These are phyloP conservation scores for Coleophoma cylindrospora DNA, from an alignment of 2,329 filamentous ascomycete genomes.

Conservation along the genomic window DNA sequence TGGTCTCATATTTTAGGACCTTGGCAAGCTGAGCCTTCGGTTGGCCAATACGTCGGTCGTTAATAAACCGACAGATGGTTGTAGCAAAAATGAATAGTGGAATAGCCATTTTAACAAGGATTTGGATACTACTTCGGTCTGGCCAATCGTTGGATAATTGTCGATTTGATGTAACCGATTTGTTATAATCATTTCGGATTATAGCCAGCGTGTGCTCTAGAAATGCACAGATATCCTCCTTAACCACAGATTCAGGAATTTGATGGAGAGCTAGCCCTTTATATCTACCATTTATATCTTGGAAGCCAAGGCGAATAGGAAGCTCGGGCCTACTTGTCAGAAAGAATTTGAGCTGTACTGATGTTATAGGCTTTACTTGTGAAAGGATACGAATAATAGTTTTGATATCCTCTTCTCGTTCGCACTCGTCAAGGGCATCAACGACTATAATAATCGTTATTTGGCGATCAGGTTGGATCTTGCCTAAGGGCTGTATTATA, in stretches of 20 bases:
- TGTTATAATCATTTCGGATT: neutral
- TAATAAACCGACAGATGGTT: neutral
- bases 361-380: slow-evolving; percentile 1
- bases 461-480: too few species aligned
- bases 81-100: neutral
- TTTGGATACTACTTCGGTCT: neutral
- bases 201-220: slow-evolving; percentile 8
- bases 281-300: neutral
- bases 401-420: slow-evolving; percentile 5
- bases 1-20: neutral
- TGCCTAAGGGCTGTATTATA: too few species aligned
- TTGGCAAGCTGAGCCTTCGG: neutral
- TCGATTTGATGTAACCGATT: too few species aligned
- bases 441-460: slow-evolving; percentile 13
- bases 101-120: neutral
- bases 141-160: neutral
- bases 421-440: slow-evolving; percentile 24
- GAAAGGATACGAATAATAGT: slow-evolving; percentile 14
- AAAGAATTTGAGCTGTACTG: slow-evolving; percentile 13
- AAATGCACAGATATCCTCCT: slow-evolving; percentile 18
- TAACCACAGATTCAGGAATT: slow-evolving; percentile 5
- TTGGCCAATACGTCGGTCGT: neutral
- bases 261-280: too few species aligned
- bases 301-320: slow-evolving; percentile 12
- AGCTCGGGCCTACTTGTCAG: slow-evolving; percentile 19